A percentile compares a stretch with the other conserved stretches of the same genome.
These are phyloP conservation scores for Fomes fomentarius DNA, from an alignment of 1,284 basidiomycete genomes.

Conservation along the genomic window DNA sequence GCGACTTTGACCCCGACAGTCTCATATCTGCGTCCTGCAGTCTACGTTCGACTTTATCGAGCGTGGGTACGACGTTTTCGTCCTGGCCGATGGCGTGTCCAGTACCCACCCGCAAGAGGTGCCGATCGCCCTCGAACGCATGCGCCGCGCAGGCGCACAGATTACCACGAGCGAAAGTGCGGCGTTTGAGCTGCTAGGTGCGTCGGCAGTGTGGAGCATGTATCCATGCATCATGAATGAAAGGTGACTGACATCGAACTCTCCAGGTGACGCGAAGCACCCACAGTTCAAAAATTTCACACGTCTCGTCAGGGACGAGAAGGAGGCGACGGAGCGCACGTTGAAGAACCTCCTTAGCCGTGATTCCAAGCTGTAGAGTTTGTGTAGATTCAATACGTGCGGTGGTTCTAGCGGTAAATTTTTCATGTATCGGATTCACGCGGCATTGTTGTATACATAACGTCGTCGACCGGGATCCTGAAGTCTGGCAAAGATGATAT, in stretches of 20 bases:
- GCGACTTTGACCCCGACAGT: constrained; percentile 48
- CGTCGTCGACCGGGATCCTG: no score
- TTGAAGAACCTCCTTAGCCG: not conserved
- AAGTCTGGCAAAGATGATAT: no score
- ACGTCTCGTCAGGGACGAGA: constrained; percentile 3
- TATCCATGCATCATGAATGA: not conserved
- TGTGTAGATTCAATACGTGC: no score
- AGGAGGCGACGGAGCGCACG: not conserved
- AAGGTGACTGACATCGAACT: not conserved
- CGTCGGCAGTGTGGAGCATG: constrained; percentile 19
- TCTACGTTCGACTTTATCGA: constrained; percentile 71
- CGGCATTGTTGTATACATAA: no score
- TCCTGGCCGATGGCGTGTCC: constrained; percentile 86
- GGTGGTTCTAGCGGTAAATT: no score
- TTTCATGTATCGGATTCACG: no score
- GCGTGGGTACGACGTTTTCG: constrained; percentile 59
- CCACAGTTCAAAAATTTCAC: not conserved
- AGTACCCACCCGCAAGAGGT: constrained; percentile 78
- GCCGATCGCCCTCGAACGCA: constrained; percentile 61
- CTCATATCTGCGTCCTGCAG: constrained; percentile 90
- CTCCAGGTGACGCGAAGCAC: not conserved
- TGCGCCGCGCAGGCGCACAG: constrained; percentile 76
- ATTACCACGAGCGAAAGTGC: constrained; percentile 85
- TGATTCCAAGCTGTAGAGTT: not conserved
- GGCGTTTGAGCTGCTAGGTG: constrained; percentile 77